These are phyloP conservation scores for Colletotrichum sp. DNA, from an alignment of 2,329 filamentous ascomycete species.

Conservation along the genomic window DNA sequence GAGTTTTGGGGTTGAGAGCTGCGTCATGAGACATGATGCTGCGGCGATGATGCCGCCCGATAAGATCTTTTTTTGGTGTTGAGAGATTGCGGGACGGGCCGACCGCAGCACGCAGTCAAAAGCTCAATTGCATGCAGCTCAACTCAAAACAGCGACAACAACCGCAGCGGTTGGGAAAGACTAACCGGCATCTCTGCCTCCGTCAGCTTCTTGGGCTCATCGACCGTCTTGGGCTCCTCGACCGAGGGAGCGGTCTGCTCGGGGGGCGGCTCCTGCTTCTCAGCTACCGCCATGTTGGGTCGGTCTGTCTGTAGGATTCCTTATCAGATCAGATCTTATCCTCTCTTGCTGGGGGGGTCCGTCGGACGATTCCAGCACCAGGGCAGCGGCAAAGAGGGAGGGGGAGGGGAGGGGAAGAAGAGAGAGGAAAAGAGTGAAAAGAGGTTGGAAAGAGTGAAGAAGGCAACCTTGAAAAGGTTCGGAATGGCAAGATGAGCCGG, in stretches of 20 bases:
- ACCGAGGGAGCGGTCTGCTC: neutral
- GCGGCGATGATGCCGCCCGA: neutral
- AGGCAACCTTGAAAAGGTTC: neutral
- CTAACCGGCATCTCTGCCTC: conserved; percentile 13
- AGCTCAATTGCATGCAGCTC: neutral
- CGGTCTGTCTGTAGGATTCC: neutral
- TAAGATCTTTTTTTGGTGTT: neutral
- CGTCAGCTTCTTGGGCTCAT: neutral
- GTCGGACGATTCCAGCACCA: neutral
- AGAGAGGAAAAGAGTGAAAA: neutral
- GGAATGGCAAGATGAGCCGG: conserved; percentile 7
- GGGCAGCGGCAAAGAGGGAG: neutral
- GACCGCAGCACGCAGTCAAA: neutral
- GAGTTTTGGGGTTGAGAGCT: neutral
- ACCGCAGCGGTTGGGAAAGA: neutral
- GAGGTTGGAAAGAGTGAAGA: neutral
- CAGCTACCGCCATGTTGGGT: neutral
- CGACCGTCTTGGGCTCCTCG: neutral
- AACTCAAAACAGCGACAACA: neutral
- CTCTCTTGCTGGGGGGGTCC: neutral
- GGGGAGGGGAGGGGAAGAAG: neutral
- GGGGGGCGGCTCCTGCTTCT: conserved; percentile 2
- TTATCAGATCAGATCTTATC: conserved; percentile 12
- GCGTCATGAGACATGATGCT: neutral
- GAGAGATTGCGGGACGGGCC: conserved; percentile 3